Percentiles rank a stretch among this genome's conserved stretches.
Conservation (phyloP, 148 eudicot genomes). For the Linanthus parryae region DNA sequence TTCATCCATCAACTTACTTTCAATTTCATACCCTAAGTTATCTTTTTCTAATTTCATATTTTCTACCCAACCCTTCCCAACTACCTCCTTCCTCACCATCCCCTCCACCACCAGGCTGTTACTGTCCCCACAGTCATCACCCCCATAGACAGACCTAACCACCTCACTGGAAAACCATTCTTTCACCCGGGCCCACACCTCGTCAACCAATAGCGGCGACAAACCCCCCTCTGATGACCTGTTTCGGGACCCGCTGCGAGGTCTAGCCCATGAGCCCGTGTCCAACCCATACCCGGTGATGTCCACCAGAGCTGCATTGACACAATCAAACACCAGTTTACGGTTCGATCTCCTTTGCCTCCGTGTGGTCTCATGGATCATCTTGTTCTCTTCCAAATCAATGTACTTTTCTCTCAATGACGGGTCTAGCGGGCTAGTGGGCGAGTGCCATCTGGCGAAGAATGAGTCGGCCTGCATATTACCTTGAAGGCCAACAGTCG, state of each 20-base stretch:
- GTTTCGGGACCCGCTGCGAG: constrained; percentile 9
- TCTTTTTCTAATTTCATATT: constrained; percentile 45
- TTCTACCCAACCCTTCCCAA: constrained; percentile 65
- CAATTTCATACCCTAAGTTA: constrained; percentile 56
- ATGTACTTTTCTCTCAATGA: constrained; percentile 52
- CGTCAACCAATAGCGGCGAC: constrained; percentile 24
- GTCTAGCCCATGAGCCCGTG: constrained; percentile 13
- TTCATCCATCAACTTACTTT: constrained; percentile 64
- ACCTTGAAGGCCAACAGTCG: constrained; percentile 46
- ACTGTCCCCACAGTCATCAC: constrained; percentile 30
- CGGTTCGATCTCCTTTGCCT: constrained; percentile 54
- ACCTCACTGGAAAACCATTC: constrained; percentile 44
- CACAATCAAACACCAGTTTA: constrained; percentile 83
- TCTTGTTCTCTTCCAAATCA: constrained; percentile 40
- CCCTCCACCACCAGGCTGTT: constrained; percentile 59
- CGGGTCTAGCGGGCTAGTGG: constrained; percentile 80
- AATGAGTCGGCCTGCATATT: constrained; percentile 30
- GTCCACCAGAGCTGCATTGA: constrained; percentile 53
- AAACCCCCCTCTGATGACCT: constrained; percentile 5
- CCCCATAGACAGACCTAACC: constrained; percentile 20
- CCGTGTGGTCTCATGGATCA: constrained; percentile 45
- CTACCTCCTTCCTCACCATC: constrained; percentile 68
- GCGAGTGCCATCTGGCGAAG: constrained; percentile 62
- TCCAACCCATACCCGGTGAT: constrained; percentile 27
- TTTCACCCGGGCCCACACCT: constrained; percentile 60